These are phyloP conservation scores for Aspergillus steynii DNA, from an alignment of 495 filamentous ascomycete genomes.

Conservation along the genomic window DNA sequence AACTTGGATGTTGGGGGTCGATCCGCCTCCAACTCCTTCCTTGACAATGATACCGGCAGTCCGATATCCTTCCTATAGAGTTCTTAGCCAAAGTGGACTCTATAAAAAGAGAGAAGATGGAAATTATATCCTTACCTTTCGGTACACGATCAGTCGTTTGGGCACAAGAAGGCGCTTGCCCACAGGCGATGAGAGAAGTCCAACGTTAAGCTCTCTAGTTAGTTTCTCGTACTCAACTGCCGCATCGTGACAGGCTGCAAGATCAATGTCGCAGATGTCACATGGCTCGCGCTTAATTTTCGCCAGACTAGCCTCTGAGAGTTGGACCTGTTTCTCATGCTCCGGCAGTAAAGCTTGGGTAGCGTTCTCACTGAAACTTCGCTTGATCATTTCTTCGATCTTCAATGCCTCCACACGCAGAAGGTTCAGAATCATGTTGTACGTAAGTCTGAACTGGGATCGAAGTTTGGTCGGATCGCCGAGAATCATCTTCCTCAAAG, in stretches of 20 bases:
- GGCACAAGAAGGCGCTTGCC: constrained; percentile 75
- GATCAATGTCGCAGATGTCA: constrained; percentile 74
- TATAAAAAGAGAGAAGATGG: neutral
- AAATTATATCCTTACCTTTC: constrained; percentile 44
- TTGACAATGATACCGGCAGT: constrained; percentile 77
- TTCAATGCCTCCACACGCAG: constrained; percentile 94
- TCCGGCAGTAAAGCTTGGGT: constrained; percentile 93
- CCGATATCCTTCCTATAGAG: constrained; percentile 66
- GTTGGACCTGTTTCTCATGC: constrained; percentile 88
- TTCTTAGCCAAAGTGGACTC: constrained; percentile 14
- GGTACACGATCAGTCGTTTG: constrained; percentile 73
- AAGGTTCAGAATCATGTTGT: constrained; percentile 98
- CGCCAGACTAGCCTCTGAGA: constrained; percentile 88
- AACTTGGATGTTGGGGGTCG: constrained; percentile 68
- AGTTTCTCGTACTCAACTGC: constrained; percentile 74
- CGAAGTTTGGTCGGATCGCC: constrained; percentile 93
- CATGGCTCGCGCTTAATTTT: constrained; percentile 88
- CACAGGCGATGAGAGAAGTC: constrained; percentile 68
- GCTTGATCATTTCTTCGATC: constrained; percentile 99
- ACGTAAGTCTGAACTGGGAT: constrained; percentile 95
- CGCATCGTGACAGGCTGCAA: constrained; percentile 76
- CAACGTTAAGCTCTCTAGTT: constrained; percentile 72
- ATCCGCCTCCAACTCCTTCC: constrained; percentile 64
- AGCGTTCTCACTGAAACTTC: constrained; percentile 98
- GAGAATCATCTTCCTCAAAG: constrained; percentile 89